phyloP scores from a whole-genome alignment of 352 stramenopile species.

The Phytophthora lateralis region DNA sequence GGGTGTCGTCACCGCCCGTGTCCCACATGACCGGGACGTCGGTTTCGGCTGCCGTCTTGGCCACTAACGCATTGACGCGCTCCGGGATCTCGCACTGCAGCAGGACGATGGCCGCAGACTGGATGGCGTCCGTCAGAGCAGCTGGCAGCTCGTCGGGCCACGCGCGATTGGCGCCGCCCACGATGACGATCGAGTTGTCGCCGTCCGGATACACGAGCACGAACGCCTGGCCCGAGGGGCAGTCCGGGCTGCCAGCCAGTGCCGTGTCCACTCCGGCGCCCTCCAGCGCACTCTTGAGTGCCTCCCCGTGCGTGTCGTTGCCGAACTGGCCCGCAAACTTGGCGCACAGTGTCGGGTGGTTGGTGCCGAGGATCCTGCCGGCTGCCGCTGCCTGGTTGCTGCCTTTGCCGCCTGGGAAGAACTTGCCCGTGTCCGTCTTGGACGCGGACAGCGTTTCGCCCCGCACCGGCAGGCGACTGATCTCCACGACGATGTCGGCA shows the following conservation, averaged over 20 bases:
- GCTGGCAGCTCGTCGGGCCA: slow-evolving; percentile 55
- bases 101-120: slow-evolving; percentile 61
- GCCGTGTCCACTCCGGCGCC: slow-evolving; percentile 41
- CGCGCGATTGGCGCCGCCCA: slow-evolving; percentile 72
- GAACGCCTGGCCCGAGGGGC: slow-evolving; percentile 77
- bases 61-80: slow-evolving; percentile 60
- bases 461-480: slow-evolving; percentile 64
- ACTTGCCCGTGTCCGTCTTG: slow-evolving; percentile 63
- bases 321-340: slow-evolving; percentile 79
- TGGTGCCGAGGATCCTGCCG: slow-evolving; percentile 42
- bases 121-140: slow-evolving; percentile 48
- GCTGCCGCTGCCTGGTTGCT: slow-evolving; percentile 79
- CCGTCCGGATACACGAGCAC: slow-evolving; percentile 85
- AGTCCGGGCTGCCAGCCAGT: slow-evolving; percentile 45
- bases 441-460: slow-evolving; percentile 70
- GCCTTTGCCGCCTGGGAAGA: slow-evolving; percentile 77
- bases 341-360: slow-evolving; percentile 32
- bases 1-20: slow-evolving; percentile 70
- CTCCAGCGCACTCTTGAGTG: slow-evolving; percentile 48
- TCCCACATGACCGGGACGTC: slow-evolving; percentile 80
- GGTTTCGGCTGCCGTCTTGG: slow-evolving; percentile 46
- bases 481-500: slow-evolving; percentile 80
- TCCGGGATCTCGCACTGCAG: slow-evolving; percentile 77
- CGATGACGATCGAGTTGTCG: slow-evolving; percentile 87
- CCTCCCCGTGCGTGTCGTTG: slow-evolving; percentile 61